A percentile compares a stretch with the other conserved stretches of the same genome.
phyloP scores from a whole-genome alignment of 345 rosid species.

The Aethionema arabicum region DNA sequence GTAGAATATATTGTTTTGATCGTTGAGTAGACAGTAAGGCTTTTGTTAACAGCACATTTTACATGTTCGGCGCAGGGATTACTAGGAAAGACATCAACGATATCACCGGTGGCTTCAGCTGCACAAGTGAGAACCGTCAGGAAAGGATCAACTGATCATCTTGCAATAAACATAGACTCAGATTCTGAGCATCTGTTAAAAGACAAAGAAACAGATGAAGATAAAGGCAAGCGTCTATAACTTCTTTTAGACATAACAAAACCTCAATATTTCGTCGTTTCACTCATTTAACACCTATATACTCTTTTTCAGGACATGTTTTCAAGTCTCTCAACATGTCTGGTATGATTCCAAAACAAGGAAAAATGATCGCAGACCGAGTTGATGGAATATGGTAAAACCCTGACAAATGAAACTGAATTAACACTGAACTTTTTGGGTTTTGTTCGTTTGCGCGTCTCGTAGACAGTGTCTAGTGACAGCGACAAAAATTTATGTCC shows the following conservation, averaged over 20 bases:
- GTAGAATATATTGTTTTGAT: constrained; percentile 1
- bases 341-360: constrained; percentile 85
- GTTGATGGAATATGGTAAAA: constrained; percentile 86
- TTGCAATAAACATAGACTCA: constrained; percentile 66
- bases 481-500: too few species aligned
- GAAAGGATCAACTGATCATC: constrained; percentile 89
- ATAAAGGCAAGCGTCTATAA: constrained; percentile 56
- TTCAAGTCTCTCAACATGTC: constrained; percentile 86
- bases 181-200: constrained; percentile 63
- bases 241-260: background rate
- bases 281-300: background rate
- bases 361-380: constrained; percentile 83
- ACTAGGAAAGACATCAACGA: constrained; percentile 43
- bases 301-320: constrained; percentile 59
- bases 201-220: constrained; percentile 64
- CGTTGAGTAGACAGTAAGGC: constrained; percentile 3
- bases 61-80: constrained; percentile 48
- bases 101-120: constrained; percentile 64
- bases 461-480: background rate
- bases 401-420: constrained; percentile 14
- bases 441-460: background rate
- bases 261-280: background rate
- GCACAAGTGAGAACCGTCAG: constrained; percentile 73
- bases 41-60: too few species aligned
- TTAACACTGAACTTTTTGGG: background rate